Base-by-base conservation (phyloP, 2,329 filamentous ascomycete species). In the Arachnomyces sp. region DNA sequence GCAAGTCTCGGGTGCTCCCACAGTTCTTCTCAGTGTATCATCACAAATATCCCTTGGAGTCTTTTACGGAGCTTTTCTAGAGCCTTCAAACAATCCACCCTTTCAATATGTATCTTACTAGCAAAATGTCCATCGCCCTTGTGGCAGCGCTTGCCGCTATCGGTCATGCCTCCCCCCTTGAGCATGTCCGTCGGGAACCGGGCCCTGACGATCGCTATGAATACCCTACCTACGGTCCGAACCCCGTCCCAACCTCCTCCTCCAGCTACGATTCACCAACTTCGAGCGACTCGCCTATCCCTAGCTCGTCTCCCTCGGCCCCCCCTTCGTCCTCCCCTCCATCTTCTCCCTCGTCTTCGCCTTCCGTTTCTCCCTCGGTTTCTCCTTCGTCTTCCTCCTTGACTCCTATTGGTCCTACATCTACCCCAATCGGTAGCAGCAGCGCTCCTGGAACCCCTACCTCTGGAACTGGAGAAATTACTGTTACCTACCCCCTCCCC, bases 21-120 rank as follows among this genome's bases (percentile, higher is more conserved):
- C 29, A 41, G 32, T 42, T 40, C 28, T 36, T 16, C 28, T 31
- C 32, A 34, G 30, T 31, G 5, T 30, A 38, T 45, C 39, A 43
- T 36, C 45, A 30, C 38, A 41, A 31, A 38, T 36, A 13, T 38
- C 13, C 28, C 29, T 41, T 41, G 18, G 15, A 37, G 3, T n/a
- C 28, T 37, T 37, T 31, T 37, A 14, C 17, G 14, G 31, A 30
- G 9, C 20, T 5, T 9, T 25, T 25, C 9, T 9, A 25, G 20
- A 25, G 9, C 20, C 20, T 25, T 25, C 5, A 25, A 25, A 5
- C 20, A 9, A 32, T 25, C 28, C 39, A 20, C n/a, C n/a, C n/a
- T 35, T 43, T 40, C 51, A 58, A 41, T 31, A 66, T 66, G 63
- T 57, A 60, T 36, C 51, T 64, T 46, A 46, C 56, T 38, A 52